Evolutionary conservation across 1,284 basidiomycete species (phyloP).

Genomic region (Boletus semigastroideus): DNA sequence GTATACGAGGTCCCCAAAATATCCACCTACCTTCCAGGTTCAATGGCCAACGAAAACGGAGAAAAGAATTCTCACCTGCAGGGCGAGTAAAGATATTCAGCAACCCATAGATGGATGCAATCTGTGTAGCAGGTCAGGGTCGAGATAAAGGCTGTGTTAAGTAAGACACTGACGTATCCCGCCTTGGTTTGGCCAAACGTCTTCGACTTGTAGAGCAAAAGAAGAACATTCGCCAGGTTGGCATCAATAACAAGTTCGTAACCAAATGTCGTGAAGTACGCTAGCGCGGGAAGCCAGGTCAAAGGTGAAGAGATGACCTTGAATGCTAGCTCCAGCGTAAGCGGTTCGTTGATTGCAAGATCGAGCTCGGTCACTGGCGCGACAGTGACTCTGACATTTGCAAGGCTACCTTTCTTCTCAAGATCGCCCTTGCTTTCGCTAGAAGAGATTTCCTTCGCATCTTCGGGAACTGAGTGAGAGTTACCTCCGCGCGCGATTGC

Average conservation of each 20-base stretch:
- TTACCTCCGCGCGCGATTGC: slow-evolving; percentile 17
- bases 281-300: slow-evolving; percentile 61
- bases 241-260: slow-evolving; percentile 61
- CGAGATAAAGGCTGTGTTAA: not conserved
- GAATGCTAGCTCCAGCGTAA: slow-evolving; percentile 40
- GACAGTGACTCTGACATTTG: slow-evolving; percentile 27
- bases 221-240: slow-evolving; percentile 51
- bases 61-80: slow-evolving; percentile 22
- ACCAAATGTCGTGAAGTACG: slow-evolving; percentile 56
- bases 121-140: slow-evolving; percentile 23
- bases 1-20: slow-evolving; percentile 52
- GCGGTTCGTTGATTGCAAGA: slow-evolving; percentile 49
- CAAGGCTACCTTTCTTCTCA: slow-evolving; percentile 18
- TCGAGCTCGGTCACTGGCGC: slow-evolving; percentile 17
- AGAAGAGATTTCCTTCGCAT: not conserved
- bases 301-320: slow-evolving; percentile 44
- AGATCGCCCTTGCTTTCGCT: slow-evolving; percentile 7
- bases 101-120: slow-evolving; percentile 48
- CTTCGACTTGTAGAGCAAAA: slow-evolving; percentile 36
- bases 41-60: too few species aligned
- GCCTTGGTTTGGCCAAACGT: slow-evolving; percentile 49
- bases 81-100: slow-evolving; percentile 57
- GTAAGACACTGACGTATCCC: slow-evolving; percentile 47
- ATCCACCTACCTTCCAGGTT: slow-evolving; percentile 41
- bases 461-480: not conserved